phyloP scores from a whole-genome alignment of 2,329 filamentous ascomycete species.

The Ceratocystiopsis sp. region DNA sequence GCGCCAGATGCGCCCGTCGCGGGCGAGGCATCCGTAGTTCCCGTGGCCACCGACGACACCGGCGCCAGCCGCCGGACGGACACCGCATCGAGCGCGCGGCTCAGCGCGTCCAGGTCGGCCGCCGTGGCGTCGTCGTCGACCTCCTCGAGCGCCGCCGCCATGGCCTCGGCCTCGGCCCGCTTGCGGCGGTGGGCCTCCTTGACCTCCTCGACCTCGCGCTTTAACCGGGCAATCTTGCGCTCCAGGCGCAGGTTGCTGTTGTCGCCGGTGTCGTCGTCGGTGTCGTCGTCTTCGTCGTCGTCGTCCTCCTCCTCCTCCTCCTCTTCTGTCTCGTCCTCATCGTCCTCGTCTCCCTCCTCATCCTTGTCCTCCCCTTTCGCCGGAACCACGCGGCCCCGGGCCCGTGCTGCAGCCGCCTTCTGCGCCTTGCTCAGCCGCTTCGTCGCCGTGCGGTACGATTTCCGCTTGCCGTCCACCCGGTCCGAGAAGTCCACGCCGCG shows the following conservation, averaged over 20 bases:
- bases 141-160: slow-evolving; percentile 12
- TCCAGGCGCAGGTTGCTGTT: slow-evolving; percentile 31
- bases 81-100: slow-evolving; percentile 54
- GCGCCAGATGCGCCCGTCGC: slow-evolving; percentile 8
- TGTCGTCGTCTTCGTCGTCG: background rate
- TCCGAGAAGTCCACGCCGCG: slow-evolving; percentile 77
- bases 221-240: slow-evolving; percentile 63
- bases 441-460: slow-evolving; percentile 63
- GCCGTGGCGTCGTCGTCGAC: slow-evolving; percentile 21
- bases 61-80: slow-evolving; percentile 18
- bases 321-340: slow-evolving; percentile 45
- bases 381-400: slow-evolving; percentile 55
- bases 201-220: slow-evolving; percentile 64
- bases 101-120: slow-evolving; percentile 41
- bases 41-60: no score
- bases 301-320: no score
- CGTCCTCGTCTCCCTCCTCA: slow-evolving; percentile 51
- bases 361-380: slow-evolving; percentile 16
- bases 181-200: slow-evolving; percentile 44
- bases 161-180: slow-evolving; percentile 26
- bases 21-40: background rate
- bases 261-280: slow-evolving; percentile 3
- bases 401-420: slow-evolving; percentile 51
- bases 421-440: slow-evolving; percentile 10
- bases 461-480: slow-evolving; percentile 64